phyloP scores from a whole-genome alignment of 257 asterid species.

The Forsythia suspensa region DNA sequence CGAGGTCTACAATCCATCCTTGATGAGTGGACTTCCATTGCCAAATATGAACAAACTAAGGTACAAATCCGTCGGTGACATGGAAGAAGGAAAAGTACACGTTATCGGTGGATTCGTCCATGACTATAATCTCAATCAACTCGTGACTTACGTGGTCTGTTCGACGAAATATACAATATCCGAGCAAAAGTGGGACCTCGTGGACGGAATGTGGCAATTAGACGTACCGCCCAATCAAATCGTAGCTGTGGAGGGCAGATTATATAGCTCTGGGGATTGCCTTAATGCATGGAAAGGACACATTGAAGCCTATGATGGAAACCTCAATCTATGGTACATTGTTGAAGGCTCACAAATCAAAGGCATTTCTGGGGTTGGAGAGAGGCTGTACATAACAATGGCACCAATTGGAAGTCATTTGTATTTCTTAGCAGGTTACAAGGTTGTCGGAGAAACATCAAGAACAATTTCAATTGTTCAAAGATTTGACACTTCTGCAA shows the following conservation, averaged over 20 bases:
- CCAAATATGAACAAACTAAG: no score
- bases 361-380: slow-evolving; percentile 6
- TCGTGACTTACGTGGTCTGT: slow-evolving; percentile 31
- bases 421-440: slow-evolving; percentile 42
- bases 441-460: slow-evolving; percentile 18
- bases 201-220: slow-evolving; percentile 49
- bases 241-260: slow-evolving; percentile 29
- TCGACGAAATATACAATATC: slow-evolving; percentile 49
- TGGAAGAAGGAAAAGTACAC: slow-evolving; percentile 54
- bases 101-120: slow-evolving; percentile 53
- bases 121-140: slow-evolving; percentile 15
- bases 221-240: slow-evolving; percentile 66
- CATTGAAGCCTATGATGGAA: slow-evolving; percentile 42
- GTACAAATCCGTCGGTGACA: slow-evolving; percentile 36
- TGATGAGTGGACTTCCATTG: no score
- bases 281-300: slow-evolving; percentile 58
- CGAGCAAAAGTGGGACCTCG: slow-evolving; percentile 37
- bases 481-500: slow-evolving; percentile 38
- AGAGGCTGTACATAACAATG: slow-evolving; percentile 45
- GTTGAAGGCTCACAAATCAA: slow-evolving; percentile 43
- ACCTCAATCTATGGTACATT: slow-evolving; percentile 39
- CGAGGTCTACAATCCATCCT: slow-evolving; percentile 24
- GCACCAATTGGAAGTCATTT: slow-evolving; percentile 33
- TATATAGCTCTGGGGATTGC: slow-evolving; percentile 55
- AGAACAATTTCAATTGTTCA: slow-evolving; percentile 31